phyloP scores from a whole-genome alignment of 2,329 filamentous ascomycete species.

The Colletotrichum theobromicola region DNA sequence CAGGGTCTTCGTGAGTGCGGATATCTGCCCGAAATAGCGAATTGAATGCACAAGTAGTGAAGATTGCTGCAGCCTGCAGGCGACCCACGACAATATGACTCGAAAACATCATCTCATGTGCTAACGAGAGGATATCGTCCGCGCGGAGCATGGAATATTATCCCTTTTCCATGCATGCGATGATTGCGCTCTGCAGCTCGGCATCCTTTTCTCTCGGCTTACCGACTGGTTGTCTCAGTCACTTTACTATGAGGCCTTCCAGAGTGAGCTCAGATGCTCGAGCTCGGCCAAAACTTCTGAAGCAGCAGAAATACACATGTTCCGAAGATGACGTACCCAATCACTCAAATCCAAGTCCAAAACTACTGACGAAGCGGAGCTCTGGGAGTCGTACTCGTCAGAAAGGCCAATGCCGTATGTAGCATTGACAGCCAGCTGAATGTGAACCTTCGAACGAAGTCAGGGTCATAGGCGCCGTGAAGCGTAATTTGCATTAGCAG shows the following conservation, averaged over 20 bases:
- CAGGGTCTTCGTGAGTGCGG: not conserved
- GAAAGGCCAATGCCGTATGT: accelerated
- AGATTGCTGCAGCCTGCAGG: not conserved
- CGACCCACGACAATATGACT: not conserved
- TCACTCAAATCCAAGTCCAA: not conserved
- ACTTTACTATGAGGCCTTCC: not conserved
- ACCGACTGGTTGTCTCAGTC: not conserved
- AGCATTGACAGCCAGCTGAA: not conserved
- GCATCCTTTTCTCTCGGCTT: not conserved
- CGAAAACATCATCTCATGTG: not conserved
- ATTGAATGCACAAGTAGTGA: not conserved
- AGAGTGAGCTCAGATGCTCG: not conserved
- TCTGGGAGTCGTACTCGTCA: accelerated
- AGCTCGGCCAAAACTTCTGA: not conserved
- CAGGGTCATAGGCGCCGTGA: not conserved
- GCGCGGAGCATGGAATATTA: not conserved
- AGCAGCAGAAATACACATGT: not conserved
- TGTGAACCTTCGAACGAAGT: not conserved
- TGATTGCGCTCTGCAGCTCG: not conserved
- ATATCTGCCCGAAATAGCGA: not conserved
- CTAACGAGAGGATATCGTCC: not conserved
- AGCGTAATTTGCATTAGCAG: not conserved
- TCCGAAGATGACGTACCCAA: not conserved
- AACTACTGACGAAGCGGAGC: not conserved
- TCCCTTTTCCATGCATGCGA: not conserved